Evolutionary conservation across 2,329 filamentous ascomycete species (phyloP).

Genomic region (Arthrobotrys sinensis): DNA sequence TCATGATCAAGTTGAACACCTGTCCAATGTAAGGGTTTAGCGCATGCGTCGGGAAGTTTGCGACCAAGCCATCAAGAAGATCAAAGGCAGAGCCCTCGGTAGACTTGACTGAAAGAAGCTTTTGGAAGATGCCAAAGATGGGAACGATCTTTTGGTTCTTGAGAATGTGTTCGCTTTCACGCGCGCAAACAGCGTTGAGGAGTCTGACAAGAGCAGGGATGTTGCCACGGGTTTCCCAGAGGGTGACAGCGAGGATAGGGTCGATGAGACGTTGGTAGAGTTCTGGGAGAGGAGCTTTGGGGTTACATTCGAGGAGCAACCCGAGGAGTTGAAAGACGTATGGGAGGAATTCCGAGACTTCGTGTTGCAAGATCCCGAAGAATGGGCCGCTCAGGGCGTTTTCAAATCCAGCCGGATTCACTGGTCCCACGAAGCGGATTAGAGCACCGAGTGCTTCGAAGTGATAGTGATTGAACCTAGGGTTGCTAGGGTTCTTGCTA

Average conservation of each 20-base stretch:
- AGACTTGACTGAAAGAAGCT: constrained; percentile 83
- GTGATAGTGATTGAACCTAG: constrained; percentile 97
- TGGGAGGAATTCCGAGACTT: constrained; percentile 83
- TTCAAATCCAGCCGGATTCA: constrained; percentile 81
- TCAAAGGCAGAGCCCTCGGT: constrained; percentile 92
- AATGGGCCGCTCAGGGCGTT: constrained; percentile 86
- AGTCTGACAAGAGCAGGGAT: constrained; percentile 91
- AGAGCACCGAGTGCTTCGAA: constrained; percentile 95
- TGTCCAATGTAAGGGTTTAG: constrained; percentile 83
- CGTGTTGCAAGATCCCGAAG: constrained; percentile 70
- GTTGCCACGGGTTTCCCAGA: constrained; percentile 95
- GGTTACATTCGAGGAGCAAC: constrained; percentile 88
- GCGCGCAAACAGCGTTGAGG: constrained; percentile 85
- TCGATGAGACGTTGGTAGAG: constrained; percentile 85
- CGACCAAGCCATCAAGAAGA: constrained; percentile 84
- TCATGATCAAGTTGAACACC: constrained; percentile 86
- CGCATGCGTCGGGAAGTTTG: constrained; percentile 78
- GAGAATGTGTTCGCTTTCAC: constrained; percentile 80
- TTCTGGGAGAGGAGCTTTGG: constrained; percentile 81
- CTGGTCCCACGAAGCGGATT: constrained; percentile 80
- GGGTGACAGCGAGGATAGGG: constrained; percentile 82
- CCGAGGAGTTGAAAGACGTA: constrained; percentile 97
- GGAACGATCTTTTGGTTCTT: constrained; percentile 84
- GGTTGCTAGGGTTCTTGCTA: constrained; percentile 95
- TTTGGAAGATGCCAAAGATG: constrained; percentile 96